Evolutionary conservation across 2,329 filamentous ascomycete genomes (phyloP).

Genomic region (Helotiales sp.): DNA sequence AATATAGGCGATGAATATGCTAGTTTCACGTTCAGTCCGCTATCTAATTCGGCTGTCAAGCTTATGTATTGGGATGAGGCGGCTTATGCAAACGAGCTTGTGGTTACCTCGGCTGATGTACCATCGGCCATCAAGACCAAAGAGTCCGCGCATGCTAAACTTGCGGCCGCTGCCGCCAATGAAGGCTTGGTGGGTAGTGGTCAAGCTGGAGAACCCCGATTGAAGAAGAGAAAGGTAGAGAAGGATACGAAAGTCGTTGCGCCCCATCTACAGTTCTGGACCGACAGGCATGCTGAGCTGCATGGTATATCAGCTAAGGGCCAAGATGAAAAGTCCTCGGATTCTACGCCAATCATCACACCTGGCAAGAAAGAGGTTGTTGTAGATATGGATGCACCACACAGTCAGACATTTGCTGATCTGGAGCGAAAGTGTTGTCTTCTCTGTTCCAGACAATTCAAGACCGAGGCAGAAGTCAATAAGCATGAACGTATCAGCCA

Average conservation of each 20-base stretch:
- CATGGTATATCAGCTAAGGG: constrained; percentile 51
- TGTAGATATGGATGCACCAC: constrained; percentile 34
- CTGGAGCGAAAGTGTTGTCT: constrained; percentile 58
- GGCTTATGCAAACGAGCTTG: constrained; percentile 66
- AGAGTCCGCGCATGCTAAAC: constrained; percentile 35
- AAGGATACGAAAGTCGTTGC: constrained; percentile 52
- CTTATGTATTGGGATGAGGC: constrained; percentile 77
- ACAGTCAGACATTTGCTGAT: constrained; percentile 60
- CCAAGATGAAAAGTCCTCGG: constrained; percentile 32
- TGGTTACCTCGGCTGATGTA: constrained; percentile 54
- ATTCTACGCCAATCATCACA: constrained; percentile 12
- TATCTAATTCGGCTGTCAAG: constrained; percentile 66
- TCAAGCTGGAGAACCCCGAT: constrained; percentile 39
- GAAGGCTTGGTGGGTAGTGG: constrained; percentile 36
- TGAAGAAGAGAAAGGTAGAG: constrained; percentile 58
- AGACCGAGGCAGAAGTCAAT: constrained; percentile 52
- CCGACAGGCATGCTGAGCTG: constrained; percentile 67
- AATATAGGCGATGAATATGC: constrained; percentile 54
- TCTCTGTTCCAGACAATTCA: constrained; percentile 61
- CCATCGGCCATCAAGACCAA: constrained; percentile 33
- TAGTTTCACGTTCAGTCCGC: constrained; percentile 66
- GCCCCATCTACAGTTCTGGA: constrained; percentile 71
- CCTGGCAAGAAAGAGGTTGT: constrained; percentile 16
- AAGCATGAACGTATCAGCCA: constrained; percentile 60
- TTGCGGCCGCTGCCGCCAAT: constrained; percentile 38